Conservation (phyloP, 108 stramenopile species). For the Mayamaea pseudoterrestris region DNA sequence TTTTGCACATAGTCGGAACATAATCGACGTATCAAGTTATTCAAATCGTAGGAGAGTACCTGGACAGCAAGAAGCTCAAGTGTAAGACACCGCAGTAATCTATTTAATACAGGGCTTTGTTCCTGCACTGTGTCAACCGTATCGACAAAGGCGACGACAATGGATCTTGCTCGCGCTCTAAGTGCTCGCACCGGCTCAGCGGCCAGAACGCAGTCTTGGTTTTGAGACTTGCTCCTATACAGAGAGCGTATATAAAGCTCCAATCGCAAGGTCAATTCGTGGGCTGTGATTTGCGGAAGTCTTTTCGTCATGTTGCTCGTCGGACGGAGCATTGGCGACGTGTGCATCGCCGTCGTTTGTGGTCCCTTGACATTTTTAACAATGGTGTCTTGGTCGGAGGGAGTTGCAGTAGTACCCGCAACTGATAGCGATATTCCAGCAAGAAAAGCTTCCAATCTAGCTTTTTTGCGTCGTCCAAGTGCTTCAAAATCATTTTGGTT, state of each 20-base stretch:
- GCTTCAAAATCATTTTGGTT: slow-evolving; percentile 16
- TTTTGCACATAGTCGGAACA: slow-evolving; percentile 68
- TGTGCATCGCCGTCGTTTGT: neutral
- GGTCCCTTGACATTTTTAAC: neutral
- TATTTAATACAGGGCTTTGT: slow-evolving; percentile 41
- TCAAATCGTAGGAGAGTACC: slow-evolving; percentile 42
- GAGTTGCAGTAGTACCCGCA: neutral
- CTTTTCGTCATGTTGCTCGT: neutral
- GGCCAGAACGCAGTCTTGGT: slow-evolving; percentile 63
- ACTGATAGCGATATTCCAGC: slow-evolving; percentile 43
- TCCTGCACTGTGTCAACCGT: slow-evolving; percentile 44
- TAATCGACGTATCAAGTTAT: slow-evolving; percentile 41
- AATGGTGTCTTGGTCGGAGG: neutral
- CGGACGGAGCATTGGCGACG: neutral
- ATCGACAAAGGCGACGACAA: slow-evolving; percentile 38
- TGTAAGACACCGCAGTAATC: slow-evolving; percentile 44
- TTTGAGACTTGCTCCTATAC: slow-evolving; percentile 19
- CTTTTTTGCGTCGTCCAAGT: slow-evolving; percentile 36
- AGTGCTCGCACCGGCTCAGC: slow-evolving; percentile 55
- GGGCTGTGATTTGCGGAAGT: slow-evolving; percentile 38
- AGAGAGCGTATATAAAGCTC: slow-evolving; percentile 64
- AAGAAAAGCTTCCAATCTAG: slow-evolving; percentile 76
- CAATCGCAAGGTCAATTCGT: slow-evolving; percentile 48
- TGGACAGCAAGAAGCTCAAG: slow-evolving; percentile 73
- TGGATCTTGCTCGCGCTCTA: slow-evolving; percentile 36